Conservation (phyloP, 768 basidiomycete species). For the Rhodotorula sphaerocarpa region DNA sequence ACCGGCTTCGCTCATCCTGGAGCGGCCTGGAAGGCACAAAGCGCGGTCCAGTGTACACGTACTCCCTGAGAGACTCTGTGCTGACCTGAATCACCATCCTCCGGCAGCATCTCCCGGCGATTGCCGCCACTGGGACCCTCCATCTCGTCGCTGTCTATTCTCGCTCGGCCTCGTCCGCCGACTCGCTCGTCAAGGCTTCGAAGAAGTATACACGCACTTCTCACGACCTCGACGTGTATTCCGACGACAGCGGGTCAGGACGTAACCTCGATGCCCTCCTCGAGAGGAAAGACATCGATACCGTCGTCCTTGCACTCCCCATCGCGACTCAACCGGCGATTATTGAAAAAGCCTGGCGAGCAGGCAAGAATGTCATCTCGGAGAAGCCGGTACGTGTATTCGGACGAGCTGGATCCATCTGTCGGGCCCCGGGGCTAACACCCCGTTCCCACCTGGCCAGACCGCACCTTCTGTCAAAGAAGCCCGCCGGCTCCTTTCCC, state of each 20-base stretch:
- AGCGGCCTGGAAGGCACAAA: too few relatives aligned
- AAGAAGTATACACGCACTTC: conserved; percentile 41
- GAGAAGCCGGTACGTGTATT: conserved; percentile 63
- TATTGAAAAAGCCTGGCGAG: conserved; percentile 50
- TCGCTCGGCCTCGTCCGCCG: conserved; percentile 58
- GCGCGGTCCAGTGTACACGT: too few relatives aligned
- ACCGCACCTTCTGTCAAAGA: too few relatives aligned
- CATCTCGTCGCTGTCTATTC: conserved; percentile 70
- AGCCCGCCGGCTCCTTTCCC: too few relatives aligned
- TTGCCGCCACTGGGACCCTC: conserved; percentile 50
- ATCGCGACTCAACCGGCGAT: conserved; percentile 66
- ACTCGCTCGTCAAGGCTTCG: conserved; percentile 49
- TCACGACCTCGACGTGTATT: conserved; percentile 56
- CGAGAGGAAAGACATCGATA: conserved; percentile 58
- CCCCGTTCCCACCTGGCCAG: conserved; percentile 52
- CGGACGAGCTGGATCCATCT: too few relatives aligned
- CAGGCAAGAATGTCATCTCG: conserved; percentile 79
- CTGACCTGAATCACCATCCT: too few relatives aligned
- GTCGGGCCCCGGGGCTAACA: conserved; percentile 53
- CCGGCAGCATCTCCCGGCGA: conserved; percentile 76
- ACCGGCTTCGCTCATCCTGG: too few relatives aligned
- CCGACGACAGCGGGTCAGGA: conserved; percentile 46
- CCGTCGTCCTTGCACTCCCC: conserved; percentile 68
- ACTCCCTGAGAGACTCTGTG: too few relatives aligned
- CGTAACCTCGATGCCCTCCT: conserved; percentile 50